Evolutionary conservation across 108 stramenopile genomes (phyloP), one percentile per base, ranked within the genome.

Genomic region (Thalassiosira profunda): DNA sequence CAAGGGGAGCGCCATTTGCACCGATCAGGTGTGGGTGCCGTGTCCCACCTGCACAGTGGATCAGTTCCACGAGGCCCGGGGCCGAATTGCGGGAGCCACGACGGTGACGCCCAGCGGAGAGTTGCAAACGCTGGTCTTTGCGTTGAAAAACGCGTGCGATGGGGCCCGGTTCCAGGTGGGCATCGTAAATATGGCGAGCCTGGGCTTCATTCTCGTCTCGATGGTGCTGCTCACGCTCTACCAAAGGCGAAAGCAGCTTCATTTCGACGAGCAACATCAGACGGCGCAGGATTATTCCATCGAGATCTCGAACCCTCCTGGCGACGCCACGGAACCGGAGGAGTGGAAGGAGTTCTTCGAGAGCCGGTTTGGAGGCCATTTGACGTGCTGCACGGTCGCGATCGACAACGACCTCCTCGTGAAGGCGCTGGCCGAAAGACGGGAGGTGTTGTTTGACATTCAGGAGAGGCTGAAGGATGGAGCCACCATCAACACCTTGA

Each of bases 251-350:
- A 83, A 88, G 54, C 84, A 85, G 56, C 47, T 80, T 24, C 63
- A 74, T 20, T 85, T 88, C 24, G 91, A 97, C 60, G 93, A 91
- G 65, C 89, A 92, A 29, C 89, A 89, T 55, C 93, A 95, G 48
- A 97, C 96, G 6, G 90, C 94, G 7, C 92, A 95, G 58, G 96
- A 97, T 82, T 97, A 97, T 76, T 88, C 90, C 14, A 80, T 97
- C 58, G 76, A 80, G 40, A 72, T 97, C 17, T 48, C 31, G 8
- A 94, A 97, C 72, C 96, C 96, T 36, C 86, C 89, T 17, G 63
- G 42, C 0, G 88, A 92, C 82, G 96, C 96, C 21, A 79, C 71
- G 17, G 76, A 89, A 67, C 92, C 94, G 3, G 85, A 91, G 29
- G 94, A 95, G 75, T 97, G 94, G 94, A 70, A 59, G 26, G 37